phyloP scores from a whole-genome alignment of 345 rosid genomes.

The rapeseed (Brassica napus) region Da-Ae NC_063438.1:23684001-23684500 shows the following conservation, averaged over 20 bases:
- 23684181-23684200: background rate
- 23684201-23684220: constrained; percentile 20
- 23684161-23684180: background rate
- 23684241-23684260: constrained; percentile 14
- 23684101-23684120: constrained; percentile 18
- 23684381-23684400: constrained; percentile 28
- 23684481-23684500: constrained; percentile 23
- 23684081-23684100: constrained; percentile 39
- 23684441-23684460: constrained; percentile 32
- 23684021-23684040: constrained; percentile 45
- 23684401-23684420: constrained; percentile 29
- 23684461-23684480: background rate
- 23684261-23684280: constrained; percentile 31
- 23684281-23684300: constrained; percentile 21
- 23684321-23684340: constrained; percentile 12
- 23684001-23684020: constrained; percentile 41
- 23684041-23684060: constrained; percentile 58
- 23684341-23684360: constrained; percentile 29
- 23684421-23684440: constrained; percentile 33
- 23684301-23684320: constrained; percentile 28
- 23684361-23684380: constrained; percentile 23
- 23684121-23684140: background rate
- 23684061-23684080: constrained; percentile 45
- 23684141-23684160: background rate
- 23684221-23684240: constrained; percentile 30